phyloP scores from a whole-genome alignment of 2,329 filamentous ascomycete genomes.

The Epichloe sp. region DNA sequence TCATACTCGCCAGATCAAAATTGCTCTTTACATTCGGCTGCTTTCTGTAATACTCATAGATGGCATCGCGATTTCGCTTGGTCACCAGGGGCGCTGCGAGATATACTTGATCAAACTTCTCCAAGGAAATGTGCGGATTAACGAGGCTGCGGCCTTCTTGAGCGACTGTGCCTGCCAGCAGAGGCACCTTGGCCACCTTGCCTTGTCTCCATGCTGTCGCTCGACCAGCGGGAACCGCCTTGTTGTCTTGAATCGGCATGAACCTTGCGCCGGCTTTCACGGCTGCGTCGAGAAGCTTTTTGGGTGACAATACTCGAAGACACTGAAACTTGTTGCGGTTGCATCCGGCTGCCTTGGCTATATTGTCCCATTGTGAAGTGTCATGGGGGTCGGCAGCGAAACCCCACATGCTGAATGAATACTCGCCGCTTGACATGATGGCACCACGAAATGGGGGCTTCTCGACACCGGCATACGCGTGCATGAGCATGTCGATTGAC shows the following conservation, averaged over 20 bases:
- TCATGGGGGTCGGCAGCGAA: constrained; percentile 2
- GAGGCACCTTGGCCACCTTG: constrained; percentile 9
- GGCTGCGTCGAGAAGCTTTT: constrained; percentile 9
- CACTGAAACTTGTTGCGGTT: constrained; percentile 8
- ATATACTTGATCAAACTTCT: constrained; percentile 9
- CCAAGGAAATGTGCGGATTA: constrained; percentile 11
- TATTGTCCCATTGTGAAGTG: constrained; percentile 7
- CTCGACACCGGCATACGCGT: constrained; percentile 7
- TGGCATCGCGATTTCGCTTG: constrained; percentile 3
- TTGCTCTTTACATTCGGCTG: constrained; percentile 6
- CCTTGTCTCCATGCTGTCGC: constrained; percentile 12
- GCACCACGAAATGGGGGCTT: constrained; percentile 13
- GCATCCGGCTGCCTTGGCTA: constrained; percentile 11
- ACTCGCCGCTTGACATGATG: constrained; percentile 17
- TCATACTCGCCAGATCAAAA: constrained; percentile 14
- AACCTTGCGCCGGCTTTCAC: constrained; percentile 1
- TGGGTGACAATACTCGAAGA: constrained; percentile 9
- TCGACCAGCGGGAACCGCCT: constrained; percentile 7
- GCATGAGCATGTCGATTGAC: constrained; percentile 18
- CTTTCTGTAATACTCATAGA: constrained; percentile 10
- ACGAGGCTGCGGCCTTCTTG: constrained; percentile 14
- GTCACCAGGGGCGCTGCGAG: constrained; percentile 7
- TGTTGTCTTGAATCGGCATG: constrained; percentile 10
- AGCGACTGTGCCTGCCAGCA: constrained; percentile 14
- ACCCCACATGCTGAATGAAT: constrained; percentile 13